Base-by-base conservation (phyloP, 305 asterid genomes). In the Fraxinus greggii region DNA sequence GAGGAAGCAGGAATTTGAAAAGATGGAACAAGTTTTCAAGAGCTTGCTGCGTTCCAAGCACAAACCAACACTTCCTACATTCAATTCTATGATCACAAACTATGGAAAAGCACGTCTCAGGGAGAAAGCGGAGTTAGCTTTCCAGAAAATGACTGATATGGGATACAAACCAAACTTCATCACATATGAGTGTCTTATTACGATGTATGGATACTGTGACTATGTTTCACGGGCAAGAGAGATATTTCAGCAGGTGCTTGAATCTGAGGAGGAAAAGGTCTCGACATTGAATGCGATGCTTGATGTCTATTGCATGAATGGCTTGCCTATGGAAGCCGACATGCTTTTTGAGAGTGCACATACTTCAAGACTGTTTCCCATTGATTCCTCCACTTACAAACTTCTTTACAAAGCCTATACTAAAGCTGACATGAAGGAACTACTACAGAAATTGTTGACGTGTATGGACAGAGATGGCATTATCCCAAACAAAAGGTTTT, bases 231-330 rank as follows among this genome's bases (percentile, higher is more conserved):
- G 81, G 86, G 99, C 99, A 54, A 89, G 98, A 79, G 98, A 92
- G 78, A 81, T 89, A 79, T 95, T 90, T 84, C 92, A 95, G 78
- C 61, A 80, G 85, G 82, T 92, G 86, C 80, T 80, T 13, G 94
- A 87, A 82, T 84, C 90, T 6, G 91, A 79, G 85, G 97, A 94
- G 86, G 91, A 86, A 80, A 95, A 89, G 80, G 90, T 85, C 15
- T 94, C 99, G 8, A 94, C 97, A 79, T 84, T 94, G 29, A 95
- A 95, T 83, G 95, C 97, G n/a, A 94, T 95, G 97, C 96, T 95
- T 13, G 97, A 95, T 1, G 93, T 87, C 31, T 95, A 93, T 77
- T 94, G 98, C 90, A 92, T 79, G 90, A 95, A 95, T 48, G 89
- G 86, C 73, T 89, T 94, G 61, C 93, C 93, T n/a, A 63, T 91